Base-by-base conservation (phyloP, 257 asterid genomes). In the Scutellaria barbata region DNA sequence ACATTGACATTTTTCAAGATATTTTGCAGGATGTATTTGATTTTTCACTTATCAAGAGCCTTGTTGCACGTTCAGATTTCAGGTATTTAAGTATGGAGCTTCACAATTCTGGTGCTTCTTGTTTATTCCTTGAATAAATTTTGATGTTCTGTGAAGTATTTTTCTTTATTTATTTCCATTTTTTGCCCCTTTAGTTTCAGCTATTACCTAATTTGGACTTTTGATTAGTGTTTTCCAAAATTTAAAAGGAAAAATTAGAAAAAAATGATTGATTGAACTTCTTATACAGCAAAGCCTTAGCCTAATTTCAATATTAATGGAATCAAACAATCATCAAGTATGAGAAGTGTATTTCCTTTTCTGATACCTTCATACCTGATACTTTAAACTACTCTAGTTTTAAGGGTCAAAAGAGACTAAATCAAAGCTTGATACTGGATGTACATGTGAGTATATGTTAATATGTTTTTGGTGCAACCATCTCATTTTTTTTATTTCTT, bases 21-120 rank as follows among this genome's bases (percentile, higher is more conserved):
- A 61, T 77, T 80, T 56, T 79, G 90, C 95, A 95, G 99, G 70
- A 86, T 35, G 97, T 95, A 16, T 95, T 95, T 82, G 95, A 95
- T 78, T 95, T 95, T 76, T 77, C 96, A 8, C 98, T 92, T 58
- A 85, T 95, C 73, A 80, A 60, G 79, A 79, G 86, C 82, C 98
- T 95, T 59, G 74, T 95, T 53, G 81, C 92, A n/a, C 82, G 75
- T 6, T 63, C 96, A 62, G 89, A 87, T 83, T 95, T 95, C 95
- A 88, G 97, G 99, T 95, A 76, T 39, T 43, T 6, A 42, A 54
- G 14, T 43, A 47, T 16, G 48, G 56, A 16, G 46, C 72, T 67
- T 64, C 71, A 22, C 42, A 35, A 6, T 35, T 50, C 46, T 45
- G 18, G 7, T 73, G 22, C 7, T 10, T 9, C 46, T 58, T 66